These are phyloP conservation scores for Aureobasidium subglaciale DNA, from an alignment of 2,329 filamentous ascomycete genomes.

Conservation along the genomic window DNA sequence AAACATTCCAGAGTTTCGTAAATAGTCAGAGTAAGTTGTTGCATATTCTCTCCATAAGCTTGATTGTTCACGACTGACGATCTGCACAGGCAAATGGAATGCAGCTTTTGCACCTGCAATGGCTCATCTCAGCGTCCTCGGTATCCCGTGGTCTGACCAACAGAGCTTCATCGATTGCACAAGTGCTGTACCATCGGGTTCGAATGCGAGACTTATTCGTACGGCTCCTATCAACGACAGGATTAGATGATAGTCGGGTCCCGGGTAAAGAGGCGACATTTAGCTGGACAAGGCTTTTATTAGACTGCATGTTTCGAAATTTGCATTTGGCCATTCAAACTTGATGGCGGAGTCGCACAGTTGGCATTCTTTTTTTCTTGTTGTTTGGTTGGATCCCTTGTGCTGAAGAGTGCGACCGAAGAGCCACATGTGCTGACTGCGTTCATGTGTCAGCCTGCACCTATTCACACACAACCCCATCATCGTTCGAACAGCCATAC, in stretches of 20 bases:
- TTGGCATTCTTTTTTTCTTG: neutral
- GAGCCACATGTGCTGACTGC: neutral
- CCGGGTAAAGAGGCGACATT: too few species aligned
- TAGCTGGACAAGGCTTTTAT: neutral
- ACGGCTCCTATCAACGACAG: constrained; percentile 10
- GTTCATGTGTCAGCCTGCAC: neutral
- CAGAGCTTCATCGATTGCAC: constrained; percentile 21
- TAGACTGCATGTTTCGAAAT: too few species aligned
- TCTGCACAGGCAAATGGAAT: neutral
- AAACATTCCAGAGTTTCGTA: constrained; percentile 31
- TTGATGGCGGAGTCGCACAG: neutral
- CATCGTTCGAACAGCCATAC: too few species aligned
- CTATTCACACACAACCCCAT: too few species aligned
- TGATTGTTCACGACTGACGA: neutral
- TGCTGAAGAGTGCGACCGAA: neutral
- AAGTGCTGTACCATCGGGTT: neutral
- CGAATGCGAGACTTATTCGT: neutral
- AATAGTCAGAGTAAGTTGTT: constrained; percentile 27
- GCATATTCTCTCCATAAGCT: neutral
- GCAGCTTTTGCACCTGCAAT: constrained; percentile 10
- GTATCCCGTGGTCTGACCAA: neutral
- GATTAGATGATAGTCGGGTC: neutral
- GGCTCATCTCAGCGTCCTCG: constrained; percentile 10
- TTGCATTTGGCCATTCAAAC: too few species aligned
- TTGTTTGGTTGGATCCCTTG: neutral